These are phyloP conservation scores for Pseudozyma thailandica DNA, from an alignment of 1,284 basidiomycete genomes.

Conservation along the genomic window DNA sequence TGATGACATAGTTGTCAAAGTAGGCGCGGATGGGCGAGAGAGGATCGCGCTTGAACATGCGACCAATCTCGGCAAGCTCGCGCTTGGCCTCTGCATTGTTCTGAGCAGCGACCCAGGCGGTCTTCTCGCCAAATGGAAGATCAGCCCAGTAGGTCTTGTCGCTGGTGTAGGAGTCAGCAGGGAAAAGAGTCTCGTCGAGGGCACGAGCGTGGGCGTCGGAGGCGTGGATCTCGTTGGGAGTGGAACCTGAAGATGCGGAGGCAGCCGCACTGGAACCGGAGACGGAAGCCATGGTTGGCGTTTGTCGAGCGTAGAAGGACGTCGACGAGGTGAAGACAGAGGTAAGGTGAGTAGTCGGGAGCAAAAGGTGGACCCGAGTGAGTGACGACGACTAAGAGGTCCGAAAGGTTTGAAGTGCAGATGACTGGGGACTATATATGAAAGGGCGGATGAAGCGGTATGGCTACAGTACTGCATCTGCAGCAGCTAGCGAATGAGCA, in stretches of 20 bases:
- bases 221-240: conserved; percentile 4
- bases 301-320: not conserved
- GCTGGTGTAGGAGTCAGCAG: conserved; percentile 60
- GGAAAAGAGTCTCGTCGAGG: conserved; percentile 62
- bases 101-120: conserved; percentile 70
- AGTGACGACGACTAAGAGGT: not conserved
- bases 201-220: conserved; percentile 23
- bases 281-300: conserved; percentile 11
- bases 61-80: conserved; percentile 70
- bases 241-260: conserved; percentile 8
- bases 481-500: no score
- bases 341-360: conserved; percentile 1
- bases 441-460: not conserved
- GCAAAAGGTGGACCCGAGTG: not conserved
- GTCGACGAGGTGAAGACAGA: not conserved
- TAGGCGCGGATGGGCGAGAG: conserved; percentile 70
- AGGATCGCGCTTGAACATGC: conserved; percentile 72
- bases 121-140: conserved; percentile 60
- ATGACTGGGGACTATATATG: conserved; percentile 3
- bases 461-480: no score
- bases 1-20: conserved; percentile 71
- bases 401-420: not conserved
- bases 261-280: conserved; percentile 14
- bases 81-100: conserved; percentile 69
- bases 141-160: conserved; percentile 69